Conservation (phyloP, 108 stramenopile genomes). For the Nitzschia palea region DNA sequence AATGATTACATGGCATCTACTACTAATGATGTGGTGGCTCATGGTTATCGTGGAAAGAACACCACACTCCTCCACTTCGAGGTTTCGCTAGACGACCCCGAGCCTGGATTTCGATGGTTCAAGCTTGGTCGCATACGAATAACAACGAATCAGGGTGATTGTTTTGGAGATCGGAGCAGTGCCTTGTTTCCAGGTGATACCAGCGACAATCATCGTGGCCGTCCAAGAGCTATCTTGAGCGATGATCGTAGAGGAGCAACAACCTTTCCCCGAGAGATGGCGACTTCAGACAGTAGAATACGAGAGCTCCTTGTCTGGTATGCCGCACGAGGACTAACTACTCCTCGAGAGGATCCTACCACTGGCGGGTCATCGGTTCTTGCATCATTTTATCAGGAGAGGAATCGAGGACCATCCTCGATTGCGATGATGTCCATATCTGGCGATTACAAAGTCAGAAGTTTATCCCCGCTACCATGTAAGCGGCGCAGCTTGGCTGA, state of each 20-base stretch:
- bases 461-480: constrained; percentile 13
- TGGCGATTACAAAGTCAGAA: not conserved
- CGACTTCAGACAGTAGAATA: constrained; percentile 5
- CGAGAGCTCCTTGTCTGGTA: constrained; percentile 3
- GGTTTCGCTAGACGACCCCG: constrained; percentile 2
- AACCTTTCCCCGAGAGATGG: constrained; percentile 12
- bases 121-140: constrained; percentile 2
- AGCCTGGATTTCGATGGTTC: constrained; percentile 27
- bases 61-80: constrained; percentile 9
- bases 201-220: no score
- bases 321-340: no score
- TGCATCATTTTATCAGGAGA: no score
- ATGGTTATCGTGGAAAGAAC: not conserved
- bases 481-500: constrained; percentile 11
- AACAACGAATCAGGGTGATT: not conserved
- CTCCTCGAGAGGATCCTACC: no score
- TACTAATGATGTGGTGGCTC: not conserved
- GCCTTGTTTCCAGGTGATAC: no score
- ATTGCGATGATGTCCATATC: no score
- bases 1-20: not conserved
- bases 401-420: no score
- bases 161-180: not conserved
- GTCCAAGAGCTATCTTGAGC: not conserved
- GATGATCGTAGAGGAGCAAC: not conserved
- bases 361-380: no score